Conservation (phyloP, 306 rosid genomes). For the Rubus parviflorus region DNA sequence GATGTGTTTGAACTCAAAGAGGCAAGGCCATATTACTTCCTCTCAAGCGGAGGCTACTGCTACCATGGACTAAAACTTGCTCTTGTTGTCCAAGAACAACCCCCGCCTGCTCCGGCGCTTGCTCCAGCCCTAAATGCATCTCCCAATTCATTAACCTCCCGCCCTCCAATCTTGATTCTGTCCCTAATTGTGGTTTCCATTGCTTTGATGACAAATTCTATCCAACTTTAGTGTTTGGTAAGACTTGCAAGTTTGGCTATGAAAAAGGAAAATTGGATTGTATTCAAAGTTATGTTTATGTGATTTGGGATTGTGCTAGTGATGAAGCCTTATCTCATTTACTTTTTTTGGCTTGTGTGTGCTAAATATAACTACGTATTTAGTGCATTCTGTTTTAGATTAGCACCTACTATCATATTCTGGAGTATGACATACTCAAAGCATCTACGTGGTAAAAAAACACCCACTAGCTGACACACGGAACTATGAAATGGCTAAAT, state of each 20-base stretch:
- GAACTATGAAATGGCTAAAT: background rate
- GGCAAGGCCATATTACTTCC: slow-evolving; percentile 52
- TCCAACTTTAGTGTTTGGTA: background rate
- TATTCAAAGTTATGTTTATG: background rate
- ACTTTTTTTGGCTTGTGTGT: background rate
- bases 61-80: slow-evolving; percentile 63
- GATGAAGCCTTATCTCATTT: background rate
- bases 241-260: background rate
- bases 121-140: slow-evolving; percentile 22
- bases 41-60: slow-evolving; percentile 66
- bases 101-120: slow-evolving; percentile 21
- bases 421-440: too few relatives aligned
- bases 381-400: background rate
- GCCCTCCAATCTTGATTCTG: slow-evolving; percentile 7
- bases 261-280: background rate
- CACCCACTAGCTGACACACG: too few relatives aligned
- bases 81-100: slow-evolving; percentile 26
- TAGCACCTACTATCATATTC: background rate
- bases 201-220: background rate
- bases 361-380: background rate
- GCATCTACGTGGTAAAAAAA: too few relatives aligned
- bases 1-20: slow-evolving; percentile 64
- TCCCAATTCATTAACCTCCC: background rate
- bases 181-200: slow-evolving; percentile 28
- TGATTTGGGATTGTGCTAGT: background rate